These are phyloP conservation scores for Colletotrichum sp. DNA, from an alignment of 2,329 filamentous ascomycete genomes.

Conservation along the genomic window DNA sequence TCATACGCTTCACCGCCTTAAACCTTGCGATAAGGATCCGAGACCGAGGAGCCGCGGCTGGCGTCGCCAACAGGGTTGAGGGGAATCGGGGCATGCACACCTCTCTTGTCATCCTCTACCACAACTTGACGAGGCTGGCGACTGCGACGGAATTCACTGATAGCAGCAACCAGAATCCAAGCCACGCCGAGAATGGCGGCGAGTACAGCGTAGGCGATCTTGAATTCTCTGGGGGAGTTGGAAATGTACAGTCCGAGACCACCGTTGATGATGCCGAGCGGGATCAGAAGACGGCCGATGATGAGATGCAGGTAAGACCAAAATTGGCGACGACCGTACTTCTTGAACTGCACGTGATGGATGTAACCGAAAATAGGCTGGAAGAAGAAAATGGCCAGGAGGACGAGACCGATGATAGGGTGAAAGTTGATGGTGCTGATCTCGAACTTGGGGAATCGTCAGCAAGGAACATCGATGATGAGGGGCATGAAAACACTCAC, in stretches of 20 bases:
- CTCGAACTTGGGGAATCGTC: constrained; percentile 28
- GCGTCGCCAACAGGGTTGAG: background rate
- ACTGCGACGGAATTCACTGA: constrained; percentile 33
- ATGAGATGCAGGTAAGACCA: constrained; percentile 49
- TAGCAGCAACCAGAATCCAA: constrained; percentile 39
- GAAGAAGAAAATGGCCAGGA: constrained; percentile 41
- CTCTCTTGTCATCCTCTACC: constrained; percentile 17
- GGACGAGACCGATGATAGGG: constrained; percentile 51
- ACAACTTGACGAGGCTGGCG: constrained; percentile 5
- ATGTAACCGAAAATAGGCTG: constrained; percentile 47
- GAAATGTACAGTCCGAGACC: constrained; percentile 47
- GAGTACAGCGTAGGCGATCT: constrained; percentile 43
- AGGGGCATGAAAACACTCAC: constrained; percentile 28
- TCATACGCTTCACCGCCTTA: background rate
- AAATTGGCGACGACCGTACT: constrained; percentile 38
- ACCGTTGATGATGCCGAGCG: constrained; percentile 50
- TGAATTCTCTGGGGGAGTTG: constrained; percentile 26
- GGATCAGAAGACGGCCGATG: constrained; percentile 43
- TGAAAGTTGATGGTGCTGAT: constrained; percentile 41
- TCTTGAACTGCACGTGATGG: constrained; percentile 47
- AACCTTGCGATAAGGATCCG: constrained; percentile 1
- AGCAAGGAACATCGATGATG: background rate
- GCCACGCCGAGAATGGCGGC: constrained; percentile 40
- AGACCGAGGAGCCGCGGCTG: background rate
- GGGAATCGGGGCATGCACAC: background rate